Base-by-base conservation (phyloP, 176 grass and related monocot genomes). In the Aegilops umbellulata region DNA sequence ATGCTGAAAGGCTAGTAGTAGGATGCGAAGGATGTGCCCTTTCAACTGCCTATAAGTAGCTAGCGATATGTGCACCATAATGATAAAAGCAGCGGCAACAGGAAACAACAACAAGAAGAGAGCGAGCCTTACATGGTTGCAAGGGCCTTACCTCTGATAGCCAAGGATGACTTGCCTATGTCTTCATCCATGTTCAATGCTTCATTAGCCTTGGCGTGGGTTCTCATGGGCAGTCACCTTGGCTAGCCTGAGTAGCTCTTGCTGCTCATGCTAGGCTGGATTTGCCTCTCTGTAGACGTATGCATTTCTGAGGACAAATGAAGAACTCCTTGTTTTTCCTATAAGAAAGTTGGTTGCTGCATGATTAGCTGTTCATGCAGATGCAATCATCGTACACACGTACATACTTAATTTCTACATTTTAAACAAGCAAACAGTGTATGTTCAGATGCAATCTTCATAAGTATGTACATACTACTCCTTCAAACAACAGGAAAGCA, bases 181-280 rank as follows among this genome's bases (percentile, higher is more conserved):
- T 66, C 53, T 88, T 53, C 23, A 44, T 74, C 39, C 38, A 46
- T 39, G n/a, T 13, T 74, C 39, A 74, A 74, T 39, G 39, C 14
- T 11, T 74, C n/a, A 25, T 16, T 44, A 70, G 51, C 35, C 63
- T 83, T 60, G 6, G 13, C 12, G 36, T 76, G 74, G 63, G 60
- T 7, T 71, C 73, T 82, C 63, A 86, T 35, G 10, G 88, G 88
- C 88, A 89, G 88, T 89, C 82, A 81, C 82, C 88, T 89, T 89
- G 77, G 88, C 88, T 76, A 85, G 69, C 60, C 87, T 89, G 87
- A 29, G 25, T 76, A 46, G 11, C 78, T 82, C 77, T 85, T 76
- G 34, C 68, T 29, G 23, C 76, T 46, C 83, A 92, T 85, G 83
- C 78, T 71, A 81, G 82, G 26, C 86, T 72, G 10, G 42, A 24